phyloP scores from a whole-genome alignment of 495 filamentous ascomycete species.

The Hypoxylon fragiforme region DNA sequence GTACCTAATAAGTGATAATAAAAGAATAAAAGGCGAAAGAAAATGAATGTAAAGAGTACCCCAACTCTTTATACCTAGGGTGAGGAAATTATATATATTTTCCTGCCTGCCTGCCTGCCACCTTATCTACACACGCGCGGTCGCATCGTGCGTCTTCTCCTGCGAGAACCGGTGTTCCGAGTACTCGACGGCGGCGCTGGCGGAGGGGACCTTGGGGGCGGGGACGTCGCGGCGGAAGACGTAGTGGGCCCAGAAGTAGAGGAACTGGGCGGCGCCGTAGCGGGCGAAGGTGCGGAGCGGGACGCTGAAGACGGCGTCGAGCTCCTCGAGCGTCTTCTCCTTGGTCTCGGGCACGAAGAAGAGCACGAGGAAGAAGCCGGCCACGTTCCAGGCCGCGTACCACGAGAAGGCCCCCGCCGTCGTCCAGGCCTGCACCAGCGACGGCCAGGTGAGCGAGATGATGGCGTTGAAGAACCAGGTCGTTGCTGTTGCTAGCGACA shows the following conservation, averaged over 20 bases:
- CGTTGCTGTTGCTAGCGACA: slow-evolving; percentile 69
- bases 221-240: slow-evolving; percentile 50
- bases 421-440: slow-evolving; percentile 55
- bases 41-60: too few species aligned
- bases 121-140: slow-evolving; percentile 32
- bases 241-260: slow-evolving; percentile 58
- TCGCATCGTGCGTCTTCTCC: slow-evolving; percentile 32
- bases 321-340: slow-evolving; percentile 73
- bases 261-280: slow-evolving; percentile 37
- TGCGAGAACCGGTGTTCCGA: slow-evolving; percentile 25
- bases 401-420: slow-evolving; percentile 66
- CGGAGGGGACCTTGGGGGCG: slow-evolving; percentile 28
- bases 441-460: slow-evolving; percentile 68
- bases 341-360: slow-evolving; percentile 82
- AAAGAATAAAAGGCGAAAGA: too few species aligned
- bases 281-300: slow-evolving; percentile 56
- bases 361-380: slow-evolving; percentile 70
- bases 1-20: too few species aligned
- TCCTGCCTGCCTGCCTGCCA: too few species aligned
- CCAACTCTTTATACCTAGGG: too few species aligned
- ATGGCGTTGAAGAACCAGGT: slow-evolving; percentile 73
- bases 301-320: slow-evolving; percentile 61
- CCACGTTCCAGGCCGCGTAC: slow-evolving; percentile 71
- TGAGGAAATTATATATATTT: too few species aligned
- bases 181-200: slow-evolving; percentile 23